Conservation (phyloP, 768 basidiomycete genomes). For the Solioccasus polychromus region DNA sequence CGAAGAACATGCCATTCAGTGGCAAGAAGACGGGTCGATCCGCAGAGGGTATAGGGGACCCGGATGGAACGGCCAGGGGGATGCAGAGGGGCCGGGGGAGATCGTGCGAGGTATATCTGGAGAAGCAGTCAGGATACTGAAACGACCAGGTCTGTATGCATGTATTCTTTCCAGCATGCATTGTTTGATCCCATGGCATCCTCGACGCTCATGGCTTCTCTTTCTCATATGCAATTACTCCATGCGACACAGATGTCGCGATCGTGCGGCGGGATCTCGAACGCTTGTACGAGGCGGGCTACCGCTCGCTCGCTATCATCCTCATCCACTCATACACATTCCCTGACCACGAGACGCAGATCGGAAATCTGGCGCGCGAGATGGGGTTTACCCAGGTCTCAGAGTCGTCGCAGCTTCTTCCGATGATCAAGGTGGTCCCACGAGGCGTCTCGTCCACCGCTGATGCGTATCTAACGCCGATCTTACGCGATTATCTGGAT, state of each 20-base stretch:
- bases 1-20: slow-evolving; percentile 72
- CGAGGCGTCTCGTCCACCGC: slow-evolving; percentile 91
- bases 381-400: slow-evolving; percentile 92
- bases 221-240: background rate
- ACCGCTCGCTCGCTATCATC: slow-evolving; percentile 85
- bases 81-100: slow-evolving; percentile 77
- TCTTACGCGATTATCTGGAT: slow-evolving; percentile 78
- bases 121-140: slow-evolving; percentile 83
- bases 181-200: background rate
- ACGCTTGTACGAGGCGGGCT: slow-evolving; percentile 74
- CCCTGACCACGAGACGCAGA: slow-evolving; percentile 75
- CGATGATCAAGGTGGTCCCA: slow-evolving; percentile 95
- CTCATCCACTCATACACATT: slow-evolving; percentile 91
- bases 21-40: slow-evolving; percentile 69
- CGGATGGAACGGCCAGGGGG: slow-evolving; percentile 68
- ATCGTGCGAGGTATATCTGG: slow-evolving; percentile 82
- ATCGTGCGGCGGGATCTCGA: slow-evolving; percentile 60
- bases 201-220: background rate
- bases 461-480: slow-evolving; percentile 93
- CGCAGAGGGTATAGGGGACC: slow-evolving; percentile 68
- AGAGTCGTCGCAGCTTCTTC: slow-evolving; percentile 80
- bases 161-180: background rate
- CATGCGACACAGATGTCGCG: slow-evolving; percentile 42
- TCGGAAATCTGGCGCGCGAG: slow-evolving; percentile 71
- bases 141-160: slow-evolving; percentile 52